Conservation (phyloP, 2,329 filamentous ascomycete species). For the Teratosphaeria destructans region DNA sequence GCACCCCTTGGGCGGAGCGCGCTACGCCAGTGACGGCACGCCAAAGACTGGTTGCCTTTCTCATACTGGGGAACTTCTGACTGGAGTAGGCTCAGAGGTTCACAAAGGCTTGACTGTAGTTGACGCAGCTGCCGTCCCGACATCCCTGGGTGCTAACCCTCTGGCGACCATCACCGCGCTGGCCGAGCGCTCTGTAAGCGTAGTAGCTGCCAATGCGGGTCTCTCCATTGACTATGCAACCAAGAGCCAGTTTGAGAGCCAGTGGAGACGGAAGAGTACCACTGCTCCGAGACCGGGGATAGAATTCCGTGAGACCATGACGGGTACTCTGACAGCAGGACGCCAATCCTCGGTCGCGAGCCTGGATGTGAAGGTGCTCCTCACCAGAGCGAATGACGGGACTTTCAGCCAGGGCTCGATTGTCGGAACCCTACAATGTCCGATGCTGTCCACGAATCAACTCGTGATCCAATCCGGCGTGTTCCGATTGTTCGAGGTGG, state of each 20-base stretch:
- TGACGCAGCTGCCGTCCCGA: too few species aligned
- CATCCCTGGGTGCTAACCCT: background rate
- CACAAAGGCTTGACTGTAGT: background rate
- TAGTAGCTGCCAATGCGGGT: background rate
- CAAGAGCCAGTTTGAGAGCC: background rate
- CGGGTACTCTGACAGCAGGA: background rate
- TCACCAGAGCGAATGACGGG: background rate
- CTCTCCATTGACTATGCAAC: background rate
- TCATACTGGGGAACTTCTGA: background rate
- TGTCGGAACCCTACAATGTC: background rate
- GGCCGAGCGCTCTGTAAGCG: background rate
- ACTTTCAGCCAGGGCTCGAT: background rate
- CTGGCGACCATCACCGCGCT: background rate
- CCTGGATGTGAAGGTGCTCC: background rate
- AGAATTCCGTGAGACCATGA: background rate
- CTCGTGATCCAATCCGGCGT: background rate
- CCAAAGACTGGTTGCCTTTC: background rate
- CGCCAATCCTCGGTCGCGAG: background rate
- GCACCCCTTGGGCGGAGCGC: background rate
- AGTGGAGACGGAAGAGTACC: background rate
- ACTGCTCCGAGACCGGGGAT: background rate
- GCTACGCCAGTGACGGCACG: background rate
- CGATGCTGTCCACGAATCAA: background rate
- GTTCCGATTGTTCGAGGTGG: background rate
- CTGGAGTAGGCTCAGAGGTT: too few species aligned